phyloP scores from a whole-genome alignment of 148 eudicot genomes.

The Silene latifolia region DNA sequence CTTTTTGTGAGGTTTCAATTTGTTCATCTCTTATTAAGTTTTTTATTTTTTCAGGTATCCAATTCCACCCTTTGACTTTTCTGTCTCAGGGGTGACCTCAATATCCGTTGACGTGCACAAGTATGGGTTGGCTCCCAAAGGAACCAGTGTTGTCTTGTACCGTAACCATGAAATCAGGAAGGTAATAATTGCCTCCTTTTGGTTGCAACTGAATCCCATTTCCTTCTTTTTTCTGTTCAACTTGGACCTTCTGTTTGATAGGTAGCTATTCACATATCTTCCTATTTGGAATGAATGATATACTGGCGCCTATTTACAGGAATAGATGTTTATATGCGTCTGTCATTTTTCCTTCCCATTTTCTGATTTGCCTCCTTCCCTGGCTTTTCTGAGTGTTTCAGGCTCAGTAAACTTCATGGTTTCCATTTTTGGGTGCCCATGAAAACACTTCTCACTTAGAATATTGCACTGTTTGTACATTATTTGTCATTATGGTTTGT shows the following conservation, averaged over 20 bases:
- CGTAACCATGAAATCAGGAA: slow-evolving; percentile 85
- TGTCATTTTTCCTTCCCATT: not conserved
- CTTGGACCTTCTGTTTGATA: not conserved
- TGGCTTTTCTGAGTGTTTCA: not conserved
- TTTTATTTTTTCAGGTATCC: slow-evolving; percentile 54
- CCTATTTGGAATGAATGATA: slow-evolving; percentile 2
- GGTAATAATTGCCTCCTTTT: slow-evolving; percentile 33
- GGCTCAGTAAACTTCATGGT: too few relatives aligned
- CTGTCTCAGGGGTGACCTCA: slow-evolving; percentile 92
- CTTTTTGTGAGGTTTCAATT: too few relatives aligned
- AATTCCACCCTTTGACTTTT: slow-evolving; percentile 83
- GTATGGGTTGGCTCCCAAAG: slow-evolving; percentile 98
- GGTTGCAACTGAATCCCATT: not conserved
- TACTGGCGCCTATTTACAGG: not conserved
- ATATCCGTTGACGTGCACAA: slow-evolving; percentile 94
- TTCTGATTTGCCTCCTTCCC: not conserved
- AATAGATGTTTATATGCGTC: not conserved
- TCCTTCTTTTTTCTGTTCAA: not conserved
- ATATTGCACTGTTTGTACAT: not conserved
- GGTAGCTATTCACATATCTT: not conserved
- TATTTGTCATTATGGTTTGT: too few relatives aligned
- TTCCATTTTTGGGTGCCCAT: too few relatives aligned
- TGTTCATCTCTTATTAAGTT: not conserved
- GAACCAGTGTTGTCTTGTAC: slow-evolving; percentile 91
- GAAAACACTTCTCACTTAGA: too few relatives aligned